Evolutionary conservation across 345 rosid species (phyloP), one percentile per base, ranked within the genome.

Genomic region (Reutealis trisperma): DNA sequence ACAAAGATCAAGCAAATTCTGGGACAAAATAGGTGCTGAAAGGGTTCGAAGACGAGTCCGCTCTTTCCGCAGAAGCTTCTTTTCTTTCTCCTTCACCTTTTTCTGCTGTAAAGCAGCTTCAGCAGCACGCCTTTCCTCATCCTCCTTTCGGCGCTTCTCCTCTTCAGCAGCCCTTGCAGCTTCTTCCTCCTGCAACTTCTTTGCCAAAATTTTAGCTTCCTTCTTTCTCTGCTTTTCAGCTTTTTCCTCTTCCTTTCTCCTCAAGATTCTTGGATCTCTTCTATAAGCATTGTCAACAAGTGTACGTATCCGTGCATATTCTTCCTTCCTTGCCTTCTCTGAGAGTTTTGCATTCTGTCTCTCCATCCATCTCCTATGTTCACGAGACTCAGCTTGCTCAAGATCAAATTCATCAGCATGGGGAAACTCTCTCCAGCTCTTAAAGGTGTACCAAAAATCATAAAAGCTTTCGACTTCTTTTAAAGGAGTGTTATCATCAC

Each of bases 341-440:
- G 98, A 72, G 9, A 88, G 89, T 77, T 89, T 94, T 5, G 91
- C 90, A 83, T 96, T 96, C 88, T 96, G 98, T 88, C 97, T 92
- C 88, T 96, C 99, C 97, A 96, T 94, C 99, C 99, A 96, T 82
- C 99, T 94, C 84, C 79, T 92, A 65, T 96, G 98, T 64, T 96
- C 98, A 77, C 99, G 98, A 59, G 97, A 92, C 79, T 96, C 99
- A 0, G 99, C 96, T 81, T 94, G 88, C 66, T 96, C 99, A 45
- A 96, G 85, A 83, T 96, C 98, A 86, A 87, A 92, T 86, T 96
- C 99, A 78, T 94, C 98, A 16, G 91, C 88, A 83, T 92, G 97
- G 13, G 99, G 98, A 84, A 96, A 96, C 77, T 96, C 99, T 63
- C 99, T 92, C 99, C 99, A 96, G 82, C 99, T 96, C 86, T 85